Evolutionary conservation across 169 alveolate species (phyloP).

Genomic region (Hepatocystis sp.): DNA sequence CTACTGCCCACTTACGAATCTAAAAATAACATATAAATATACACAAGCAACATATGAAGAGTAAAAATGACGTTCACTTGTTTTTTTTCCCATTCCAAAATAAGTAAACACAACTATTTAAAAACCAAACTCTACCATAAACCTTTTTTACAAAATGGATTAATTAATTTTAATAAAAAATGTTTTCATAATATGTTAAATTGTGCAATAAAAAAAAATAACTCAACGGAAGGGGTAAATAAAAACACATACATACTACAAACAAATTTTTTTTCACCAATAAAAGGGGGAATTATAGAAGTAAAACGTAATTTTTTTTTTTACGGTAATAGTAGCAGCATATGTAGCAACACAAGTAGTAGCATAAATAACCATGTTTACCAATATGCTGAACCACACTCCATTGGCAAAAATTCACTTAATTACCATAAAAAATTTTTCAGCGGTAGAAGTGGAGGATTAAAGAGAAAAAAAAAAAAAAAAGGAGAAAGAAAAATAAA

Average conservation of each 20-base stretch:
- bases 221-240: neutral
- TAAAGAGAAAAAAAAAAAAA: slow-evolving; percentile 80
- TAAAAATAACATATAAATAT: no score
- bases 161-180: slow-evolving; percentile 2
- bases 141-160: slow-evolving; percentile 12
- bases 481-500: slow-evolving; percentile 80
- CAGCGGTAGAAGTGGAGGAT: slow-evolving; percentile 84
- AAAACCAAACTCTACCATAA: no score
- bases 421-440: slow-evolving; percentile 50
- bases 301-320: neutral
- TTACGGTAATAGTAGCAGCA: neutral
- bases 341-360: neutral
- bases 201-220: slow-evolving; percentile 3
- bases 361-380: no score
- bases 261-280: no score
- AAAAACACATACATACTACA: no score
- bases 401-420: neutral
- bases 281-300: neutral
- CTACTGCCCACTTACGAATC: no score
- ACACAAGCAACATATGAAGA: no score
- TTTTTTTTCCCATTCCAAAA: no score
- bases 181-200: neutral
- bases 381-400: no score
- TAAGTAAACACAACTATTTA: no score
- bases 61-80: no score